Evolutionary conservation across 768 basidiomycete genomes (phyloP).

Genomic region (Collybiopsis luxurians): DNA sequence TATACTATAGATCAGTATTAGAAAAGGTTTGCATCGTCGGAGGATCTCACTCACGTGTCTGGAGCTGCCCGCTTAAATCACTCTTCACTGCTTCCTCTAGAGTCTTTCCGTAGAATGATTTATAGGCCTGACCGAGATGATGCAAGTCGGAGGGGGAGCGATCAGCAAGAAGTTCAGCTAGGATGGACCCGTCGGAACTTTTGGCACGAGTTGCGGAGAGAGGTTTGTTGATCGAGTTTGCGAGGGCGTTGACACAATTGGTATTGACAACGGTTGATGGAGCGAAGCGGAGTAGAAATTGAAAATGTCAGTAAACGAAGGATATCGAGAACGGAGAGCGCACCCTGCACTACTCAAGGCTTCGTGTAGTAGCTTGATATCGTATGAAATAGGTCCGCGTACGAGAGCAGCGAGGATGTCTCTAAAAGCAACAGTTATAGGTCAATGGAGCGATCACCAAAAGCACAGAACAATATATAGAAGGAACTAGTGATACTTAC

Average conservation of each 20-base stretch:
- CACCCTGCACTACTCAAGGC: constrained; percentile 6
- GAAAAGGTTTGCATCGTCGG: no score
- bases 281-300: no score
- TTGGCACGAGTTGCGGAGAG: no score
- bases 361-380: background rate
- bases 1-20: no score
- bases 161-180: constrained; percentile 11
- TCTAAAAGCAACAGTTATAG: background rate
- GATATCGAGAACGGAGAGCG: no score
- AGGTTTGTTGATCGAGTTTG: no score
- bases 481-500: no score
- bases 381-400: background rate
- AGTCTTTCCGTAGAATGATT: background rate
- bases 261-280: no score
- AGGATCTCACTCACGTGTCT: constrained; percentile 5
- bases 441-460: no score
- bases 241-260: no score
- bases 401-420: background rate
- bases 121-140: background rate
- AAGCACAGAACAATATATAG: no score
- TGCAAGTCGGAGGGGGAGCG: constrained; percentile 7
- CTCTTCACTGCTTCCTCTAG: constrained; percentile 7
- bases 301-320: no score
- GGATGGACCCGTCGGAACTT: background rate
- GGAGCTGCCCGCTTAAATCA: constrained; percentile 8